A percentile compares a stretch with the other conserved stretches of the same genome.
These are phyloP conservation scores for Brassica balearica DNA, from an alignment of 441 rosid species.

Conservation along the genomic window DNA sequence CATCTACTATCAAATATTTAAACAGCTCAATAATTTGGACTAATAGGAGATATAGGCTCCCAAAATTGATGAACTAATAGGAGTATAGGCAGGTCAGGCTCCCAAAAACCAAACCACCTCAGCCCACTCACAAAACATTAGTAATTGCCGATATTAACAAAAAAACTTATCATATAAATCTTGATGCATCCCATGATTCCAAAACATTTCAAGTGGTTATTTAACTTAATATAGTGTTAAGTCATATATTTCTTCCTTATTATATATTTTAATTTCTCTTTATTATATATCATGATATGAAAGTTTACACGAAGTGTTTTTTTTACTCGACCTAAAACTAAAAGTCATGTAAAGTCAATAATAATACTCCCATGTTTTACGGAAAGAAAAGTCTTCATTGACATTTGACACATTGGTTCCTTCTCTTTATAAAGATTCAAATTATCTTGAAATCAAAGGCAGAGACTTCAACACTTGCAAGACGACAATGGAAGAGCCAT, in stretches of 20 bases:
- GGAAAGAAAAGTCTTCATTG: background rate
- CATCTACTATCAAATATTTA: background rate
- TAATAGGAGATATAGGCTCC: background rate
- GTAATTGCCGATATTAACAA: slow-evolving; percentile 3
- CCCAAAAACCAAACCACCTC: too few relatives aligned
- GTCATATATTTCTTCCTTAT: background rate
- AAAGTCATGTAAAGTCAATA: background rate
- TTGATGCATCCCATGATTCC: background rate
- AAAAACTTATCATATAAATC: background rate
- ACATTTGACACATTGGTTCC: slow-evolving; percentile 6
- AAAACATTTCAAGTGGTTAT: background rate
- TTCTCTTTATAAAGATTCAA: background rate
- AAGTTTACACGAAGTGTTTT: background rate
- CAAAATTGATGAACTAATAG: background rate
- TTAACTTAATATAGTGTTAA: background rate
- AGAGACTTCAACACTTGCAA: background rate
- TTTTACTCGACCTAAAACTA: background rate
- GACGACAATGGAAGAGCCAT: slow-evolving; percentile 37
- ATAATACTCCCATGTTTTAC: background rate
- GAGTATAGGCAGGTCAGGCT: background rate
- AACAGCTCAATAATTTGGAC: background rate
- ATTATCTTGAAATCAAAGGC: background rate
- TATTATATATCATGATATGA: background rate
- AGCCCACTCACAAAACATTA: too few relatives aligned
- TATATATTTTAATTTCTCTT: background rate